Conservation (phyloP, 202 grass and related monocot genomes). For the Miscanthus sacchariflorus region DNA sequence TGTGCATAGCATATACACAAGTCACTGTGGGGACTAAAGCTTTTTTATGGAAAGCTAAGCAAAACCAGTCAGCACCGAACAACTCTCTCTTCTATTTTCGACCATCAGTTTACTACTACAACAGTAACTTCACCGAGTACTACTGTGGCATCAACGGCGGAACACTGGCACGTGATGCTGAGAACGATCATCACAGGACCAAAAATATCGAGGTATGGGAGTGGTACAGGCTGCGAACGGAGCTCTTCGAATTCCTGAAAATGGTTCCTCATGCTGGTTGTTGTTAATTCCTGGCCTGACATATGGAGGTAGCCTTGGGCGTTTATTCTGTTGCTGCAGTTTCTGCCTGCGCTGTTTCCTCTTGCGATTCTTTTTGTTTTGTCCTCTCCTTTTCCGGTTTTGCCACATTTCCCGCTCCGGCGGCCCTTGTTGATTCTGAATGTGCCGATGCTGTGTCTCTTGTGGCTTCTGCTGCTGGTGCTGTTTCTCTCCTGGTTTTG, state of each 20-base stretch:
- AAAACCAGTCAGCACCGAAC: neutral
- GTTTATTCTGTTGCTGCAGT: constrained; percentile 12
- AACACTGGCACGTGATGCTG: neutral
- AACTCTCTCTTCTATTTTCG: neutral
- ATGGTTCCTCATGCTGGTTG: neutral
- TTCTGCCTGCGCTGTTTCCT: constrained; percentile 10
- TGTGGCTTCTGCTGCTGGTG: neutral
- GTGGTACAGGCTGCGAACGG: constrained; percentile 10
- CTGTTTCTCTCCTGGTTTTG: neutral
- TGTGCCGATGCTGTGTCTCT: neutral
- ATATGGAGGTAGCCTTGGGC: constrained; percentile 16
- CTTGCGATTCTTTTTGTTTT: constrained; percentile 1
- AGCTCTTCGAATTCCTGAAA: constrained; percentile 15
- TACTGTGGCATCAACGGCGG: neutral
- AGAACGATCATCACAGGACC: neutral
- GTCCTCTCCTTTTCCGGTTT: neutral
- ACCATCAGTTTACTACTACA: neutral
- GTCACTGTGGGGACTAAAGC: neutral
- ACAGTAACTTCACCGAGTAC: neutral
- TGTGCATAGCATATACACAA: neutral
- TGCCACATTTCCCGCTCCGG: neutral
- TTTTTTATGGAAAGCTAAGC: neutral
- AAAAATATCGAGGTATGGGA: neutral
- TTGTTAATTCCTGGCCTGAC: constrained; percentile 12
- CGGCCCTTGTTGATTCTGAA: neutral